A percentile compares a stretch with the other conserved stretches of the same genome.
Conservation (phyloP, 139 green algal species). For the Helicosporidium sp. region DNA sequence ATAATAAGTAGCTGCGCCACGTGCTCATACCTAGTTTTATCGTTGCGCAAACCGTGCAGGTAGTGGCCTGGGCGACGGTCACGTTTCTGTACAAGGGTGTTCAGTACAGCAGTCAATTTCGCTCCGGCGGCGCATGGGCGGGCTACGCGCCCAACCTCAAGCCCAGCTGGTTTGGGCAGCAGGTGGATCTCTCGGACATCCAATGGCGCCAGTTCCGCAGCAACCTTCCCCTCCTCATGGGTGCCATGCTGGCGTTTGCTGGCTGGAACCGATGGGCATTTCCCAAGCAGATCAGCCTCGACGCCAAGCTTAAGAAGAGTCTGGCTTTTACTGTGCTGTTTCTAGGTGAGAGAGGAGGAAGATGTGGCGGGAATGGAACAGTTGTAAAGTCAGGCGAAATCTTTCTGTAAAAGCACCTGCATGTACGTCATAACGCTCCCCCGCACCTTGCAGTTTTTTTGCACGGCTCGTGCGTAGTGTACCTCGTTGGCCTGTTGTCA, state of each 20-base stretch:
- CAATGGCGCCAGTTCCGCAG: conserved; percentile 56
- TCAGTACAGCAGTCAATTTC: conserved; percentile 7
- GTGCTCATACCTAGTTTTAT: too few relatives aligned
- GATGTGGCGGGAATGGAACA: too few relatives aligned
- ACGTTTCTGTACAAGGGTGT: conserved; percentile 2
- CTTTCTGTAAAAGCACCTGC: too few relatives aligned
- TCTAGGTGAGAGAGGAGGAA: too few relatives aligned
- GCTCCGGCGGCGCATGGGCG: conserved; percentile 5
- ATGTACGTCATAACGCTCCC: too few relatives aligned
- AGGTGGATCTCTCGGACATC: conserved; percentile 50
- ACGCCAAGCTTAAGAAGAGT: too few relatives aligned
- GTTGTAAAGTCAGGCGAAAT: too few relatives aligned
- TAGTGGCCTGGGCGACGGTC: neutral
- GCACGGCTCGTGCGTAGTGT: neutral
- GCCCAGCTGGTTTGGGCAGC: conserved; percentile 3
- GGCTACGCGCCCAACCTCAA: conserved; percentile 13
- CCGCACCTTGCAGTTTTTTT: neutral
- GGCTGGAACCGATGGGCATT: too few relatives aligned
- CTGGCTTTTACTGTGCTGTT: too few relatives aligned
- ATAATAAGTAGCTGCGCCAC: too few relatives aligned
- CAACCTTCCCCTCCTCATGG: conserved; percentile 14
- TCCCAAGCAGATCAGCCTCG: too few relatives aligned
- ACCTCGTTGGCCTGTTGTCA: neutral
- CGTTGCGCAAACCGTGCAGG: too few relatives aligned
- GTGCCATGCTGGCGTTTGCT: conserved; percentile 19